Evolutionary conservation across 371 early-diverging fungal genomes (phyloP), one percentile per base, ranked within the genome.

Genomic region (Mucor irregularis): DNA sequence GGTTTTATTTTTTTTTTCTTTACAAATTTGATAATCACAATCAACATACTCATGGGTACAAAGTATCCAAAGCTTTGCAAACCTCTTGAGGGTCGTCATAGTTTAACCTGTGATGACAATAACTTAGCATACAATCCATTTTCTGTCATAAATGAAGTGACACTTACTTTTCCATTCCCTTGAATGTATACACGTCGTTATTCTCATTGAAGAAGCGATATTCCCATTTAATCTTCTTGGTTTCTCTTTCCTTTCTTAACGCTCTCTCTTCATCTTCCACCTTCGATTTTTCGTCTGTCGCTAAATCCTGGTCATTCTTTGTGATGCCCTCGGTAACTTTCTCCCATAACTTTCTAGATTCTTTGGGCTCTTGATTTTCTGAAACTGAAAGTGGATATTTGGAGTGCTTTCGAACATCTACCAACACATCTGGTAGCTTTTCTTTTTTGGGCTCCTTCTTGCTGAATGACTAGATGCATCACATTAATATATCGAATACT

Each of bases 261-360:
- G 64, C 62, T 17, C 96, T 83, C 68, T 96, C 95, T 25, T 71
- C 66, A 60, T 93, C 90, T 65, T 96, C 96, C 24, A 96, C 88
- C 13, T 74, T 78, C 0, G 78, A 66, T 64, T 96, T 96, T 58
- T 92, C 90, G 13, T 68, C 74, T 4, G 96, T 92, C 0, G 96
- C 96, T 17, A 67, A 55, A 37, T 90, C 84, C 58, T 90, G 64
- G 54, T 93, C 80, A 56, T 74, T 76, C 3, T 69, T 66, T 25
- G 61, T 64, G 17, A 96, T 69, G 4, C 85, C 90, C 25, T 74
- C 80, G 5, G 95, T 93, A 24, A 93, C 84, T 39, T 88, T 74
- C 50, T 76, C 69, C 96, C 96, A 96, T 7, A 64, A 40, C 34
- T 56, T 11, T 52, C 62, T 50, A 6, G 62, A 62, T 35, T 62